phyloP scores from a whole-genome alignment of 2,329 filamentous ascomycete species.

The Cercospora beticola region DNA sequence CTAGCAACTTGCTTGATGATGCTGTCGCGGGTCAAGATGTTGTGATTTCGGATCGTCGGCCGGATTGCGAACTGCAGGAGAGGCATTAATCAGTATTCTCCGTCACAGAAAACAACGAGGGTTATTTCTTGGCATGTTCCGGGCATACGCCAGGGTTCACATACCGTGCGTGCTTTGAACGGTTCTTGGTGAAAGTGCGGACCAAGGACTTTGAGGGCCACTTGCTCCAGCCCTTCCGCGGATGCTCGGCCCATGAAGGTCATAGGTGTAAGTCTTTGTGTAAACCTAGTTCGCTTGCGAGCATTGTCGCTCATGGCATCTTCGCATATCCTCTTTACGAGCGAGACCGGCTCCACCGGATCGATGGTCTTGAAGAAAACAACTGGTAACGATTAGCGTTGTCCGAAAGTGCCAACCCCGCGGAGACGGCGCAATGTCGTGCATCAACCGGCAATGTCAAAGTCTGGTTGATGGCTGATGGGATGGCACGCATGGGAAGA shows the following conservation, averaged over 20 bases:
- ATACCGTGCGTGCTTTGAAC: constrained; percentile 54
- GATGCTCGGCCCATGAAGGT: constrained; percentile 64
- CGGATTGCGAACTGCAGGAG: constrained; percentile 75
- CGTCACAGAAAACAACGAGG: neutral
- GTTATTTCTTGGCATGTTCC: neutral
- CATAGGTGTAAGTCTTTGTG: constrained; percentile 62
- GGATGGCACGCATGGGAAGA: neutral
- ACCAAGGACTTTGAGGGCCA: constrained; percentile 62
- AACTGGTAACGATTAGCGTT: constrained; percentile 43
- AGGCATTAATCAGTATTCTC: neutral
- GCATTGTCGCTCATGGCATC: constrained; percentile 53
- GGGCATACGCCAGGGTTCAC: constrained; percentile 15
- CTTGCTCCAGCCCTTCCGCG: constrained; percentile 64
- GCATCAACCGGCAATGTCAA: neutral
- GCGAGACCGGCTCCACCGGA: constrained; percentile 59
- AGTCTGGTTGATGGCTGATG: neutral
- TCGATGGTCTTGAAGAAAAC: constrained; percentile 58
- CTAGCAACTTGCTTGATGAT: constrained; percentile 71
- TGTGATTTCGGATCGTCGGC: constrained; percentile 73
- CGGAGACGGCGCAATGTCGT: neutral
- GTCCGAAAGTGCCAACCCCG: neutral
- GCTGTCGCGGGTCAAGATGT: constrained; percentile 62
- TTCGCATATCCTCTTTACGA: constrained; percentile 59
- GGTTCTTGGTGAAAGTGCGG: constrained; percentile 61
- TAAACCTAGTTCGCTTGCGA: constrained; percentile 57